A percentile compares a stretch with the other conserved stretches of the same genome.
phyloP scores from a whole-genome alignment of 1,284 basidiomycete species.

The Inonotus hispidus region DNA sequence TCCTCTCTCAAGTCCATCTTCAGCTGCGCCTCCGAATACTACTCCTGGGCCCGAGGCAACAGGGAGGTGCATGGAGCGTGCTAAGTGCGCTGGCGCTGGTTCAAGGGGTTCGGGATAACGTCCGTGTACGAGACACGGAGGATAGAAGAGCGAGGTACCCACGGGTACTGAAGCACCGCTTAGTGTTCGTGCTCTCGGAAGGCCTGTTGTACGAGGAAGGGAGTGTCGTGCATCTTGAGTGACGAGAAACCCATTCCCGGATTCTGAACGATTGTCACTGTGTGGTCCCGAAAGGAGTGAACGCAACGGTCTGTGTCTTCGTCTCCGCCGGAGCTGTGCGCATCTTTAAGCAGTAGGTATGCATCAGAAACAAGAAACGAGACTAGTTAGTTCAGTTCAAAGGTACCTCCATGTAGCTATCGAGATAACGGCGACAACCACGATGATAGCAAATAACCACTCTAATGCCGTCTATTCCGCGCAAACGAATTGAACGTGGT shows the following conservation, averaged over 20 bases:
- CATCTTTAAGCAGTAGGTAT: slow-evolving; percentile 9
- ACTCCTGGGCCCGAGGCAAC: background rate
- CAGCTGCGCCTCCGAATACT: background rate
- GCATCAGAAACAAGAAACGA: background rate
- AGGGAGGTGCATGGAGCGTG: background rate
- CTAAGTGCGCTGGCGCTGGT: slow-evolving; percentile 7
- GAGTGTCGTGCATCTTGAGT: background rate
- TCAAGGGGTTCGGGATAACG: slow-evolving; percentile 9
- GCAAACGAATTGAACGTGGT: background rate
- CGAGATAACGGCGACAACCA: slow-evolving; percentile 6
- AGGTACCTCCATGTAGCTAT: slow-evolving; percentile 12
- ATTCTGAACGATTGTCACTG: background rate
- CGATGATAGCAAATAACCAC: slow-evolving; percentile 14
- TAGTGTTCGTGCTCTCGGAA: slow-evolving; percentile 26
- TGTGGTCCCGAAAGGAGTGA: background rate
- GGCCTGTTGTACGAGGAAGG: slow-evolving; percentile 37
- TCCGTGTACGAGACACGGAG: slow-evolving; percentile 6
- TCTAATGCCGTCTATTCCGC: slow-evolving; percentile 14
- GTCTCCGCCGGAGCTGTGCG: slow-evolving; percentile 3
- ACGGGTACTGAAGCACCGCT: background rate
- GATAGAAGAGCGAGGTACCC: slow-evolving; percentile 11
- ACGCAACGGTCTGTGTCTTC: slow-evolving; percentile 2
- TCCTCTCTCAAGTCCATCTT: background rate
- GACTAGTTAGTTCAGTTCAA: background rate
- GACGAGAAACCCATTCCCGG: background rate